These are phyloP conservation scores for Spinacia oleracea DNA, from an alignment of 179 eudicot genomes.

Conservation along the genomic window DNA sequence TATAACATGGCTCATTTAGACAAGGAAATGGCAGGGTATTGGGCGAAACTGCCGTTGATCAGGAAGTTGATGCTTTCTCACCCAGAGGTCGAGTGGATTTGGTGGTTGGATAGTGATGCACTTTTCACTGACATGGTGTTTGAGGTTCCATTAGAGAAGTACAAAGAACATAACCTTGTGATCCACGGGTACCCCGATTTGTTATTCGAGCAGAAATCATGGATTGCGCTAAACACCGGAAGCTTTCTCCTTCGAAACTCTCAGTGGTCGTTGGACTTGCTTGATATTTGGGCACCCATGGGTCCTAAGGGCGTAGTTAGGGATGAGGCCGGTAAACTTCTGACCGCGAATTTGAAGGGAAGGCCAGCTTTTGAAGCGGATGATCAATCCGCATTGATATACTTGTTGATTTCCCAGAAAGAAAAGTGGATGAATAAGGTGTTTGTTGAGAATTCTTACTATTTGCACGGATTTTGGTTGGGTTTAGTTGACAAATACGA, in stretches of 20 bases:
- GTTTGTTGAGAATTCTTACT: constrained; percentile 72
- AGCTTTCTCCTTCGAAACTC: constrained; percentile 74
- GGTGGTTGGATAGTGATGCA: constrained; percentile 99
- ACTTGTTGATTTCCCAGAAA: constrained; percentile 50
- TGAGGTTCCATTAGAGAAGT: constrained; percentile 57
- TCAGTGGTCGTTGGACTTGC: constrained; percentile 84
- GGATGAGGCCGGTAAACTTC: constrained; percentile 72
- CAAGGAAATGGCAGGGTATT: constrained; percentile 66
- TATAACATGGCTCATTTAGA: constrained; percentile 88
- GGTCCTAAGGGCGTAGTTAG: constrained; percentile 75
- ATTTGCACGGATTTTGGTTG: constrained; percentile 80
- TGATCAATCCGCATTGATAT: constrained; percentile 87
- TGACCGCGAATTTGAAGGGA: constrained; percentile 68
- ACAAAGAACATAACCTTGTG: constrained; percentile 50
- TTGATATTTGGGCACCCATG: constrained; percentile 90
- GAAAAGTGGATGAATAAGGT: constrained; percentile 65
- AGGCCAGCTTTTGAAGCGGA: constrained; percentile 86
- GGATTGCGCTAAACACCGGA: constrained; percentile 87
- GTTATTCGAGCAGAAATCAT: constrained; percentile 63
- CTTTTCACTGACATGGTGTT: constrained; percentile 83
- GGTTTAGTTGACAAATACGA: constrained; percentile 87
- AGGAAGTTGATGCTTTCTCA: constrained; percentile 77
- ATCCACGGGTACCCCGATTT: constrained; percentile 79
- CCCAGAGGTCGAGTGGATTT: constrained; percentile 89
- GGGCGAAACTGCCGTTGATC: constrained; percentile 80